Base-by-base conservation (phyloP, 306 rosid species). In the Cicer chorassanicum region DNA sequence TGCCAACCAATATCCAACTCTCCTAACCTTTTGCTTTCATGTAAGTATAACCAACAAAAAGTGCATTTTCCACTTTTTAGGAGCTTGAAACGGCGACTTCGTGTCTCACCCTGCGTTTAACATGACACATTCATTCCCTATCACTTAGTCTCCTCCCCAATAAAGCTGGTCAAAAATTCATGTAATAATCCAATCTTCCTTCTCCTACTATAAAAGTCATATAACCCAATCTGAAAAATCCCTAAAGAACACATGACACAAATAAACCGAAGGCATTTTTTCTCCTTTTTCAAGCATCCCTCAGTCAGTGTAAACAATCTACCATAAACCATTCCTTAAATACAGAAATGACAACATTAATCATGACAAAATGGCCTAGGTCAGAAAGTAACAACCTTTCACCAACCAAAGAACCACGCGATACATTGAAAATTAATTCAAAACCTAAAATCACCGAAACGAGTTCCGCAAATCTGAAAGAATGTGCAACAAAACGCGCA, bases 401-500 rank as follows among this genome's bases (percentile, higher is more conserved):
- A 51, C 73, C 50, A 43, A 56, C 69, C 70, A 70, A 42, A 29
- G 36, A 77, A 57, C 6, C 16, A 57, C 6, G 34, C 1, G 13
- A 70, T 15, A 77, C 3, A 3, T 18, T 51, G 1, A 43, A 75
- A 60, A 75, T 3, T 21, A 68, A 61, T 1, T 18, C 34, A 79
- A 72, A 68, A 29, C 73, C 67, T 62, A 62, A 0, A 36, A 62
- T 34, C 66, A 56, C 39, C 1, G 9, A 6, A 1, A 15, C 5
- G 3, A 72, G 38, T 76, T 65, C 53, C 14, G 8, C 57, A 69
- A 74, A 81, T 81, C 78, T 69, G 65, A 74, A 2, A 9, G 60
- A 65, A 65, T 8, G 18, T 42, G 56, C 10, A 19, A 39, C 36
- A 45, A 66, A 80, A 49, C 44, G 3, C 18, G 34, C 76, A 19